Evolutionary conservation across 2,329 filamentous ascomycete genomes (phyloP).

Genomic region (Venturia asperata): DNA sequence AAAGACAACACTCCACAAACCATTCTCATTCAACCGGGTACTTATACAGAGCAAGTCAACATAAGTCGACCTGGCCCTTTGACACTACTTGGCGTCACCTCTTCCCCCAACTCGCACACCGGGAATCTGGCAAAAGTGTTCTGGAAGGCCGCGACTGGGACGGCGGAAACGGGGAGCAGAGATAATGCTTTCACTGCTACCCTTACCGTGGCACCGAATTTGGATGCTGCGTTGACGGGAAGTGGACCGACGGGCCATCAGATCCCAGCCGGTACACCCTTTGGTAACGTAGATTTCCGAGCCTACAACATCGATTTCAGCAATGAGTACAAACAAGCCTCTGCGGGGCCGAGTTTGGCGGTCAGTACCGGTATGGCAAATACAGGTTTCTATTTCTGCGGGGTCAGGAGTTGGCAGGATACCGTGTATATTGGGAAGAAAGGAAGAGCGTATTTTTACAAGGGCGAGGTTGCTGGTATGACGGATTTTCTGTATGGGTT

Average conservation of each 20-base stretch:
- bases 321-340: slow-evolving; percentile 50
- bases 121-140: slow-evolving; percentile 50
- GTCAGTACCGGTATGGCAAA: slow-evolving; percentile 57
- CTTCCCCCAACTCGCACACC: slow-evolving; percentile 40
- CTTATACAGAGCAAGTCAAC: slow-evolving; percentile 59
- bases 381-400: slow-evolving; percentile 59
- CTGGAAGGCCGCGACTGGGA: slow-evolving; percentile 51
- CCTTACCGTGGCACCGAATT: slow-evolving; percentile 55
- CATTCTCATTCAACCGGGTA: slow-evolving; percentile 55
- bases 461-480: slow-evolving; percentile 54
- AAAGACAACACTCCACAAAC: slow-evolving; percentile 41
- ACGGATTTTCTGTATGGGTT: slow-evolving; percentile 65
- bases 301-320: slow-evolving; percentile 61
- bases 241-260: slow-evolving; percentile 54
- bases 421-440: slow-evolving; percentile 62
- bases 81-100: slow-evolving; percentile 54
- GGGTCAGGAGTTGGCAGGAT: slow-evolving; percentile 62
- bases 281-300: slow-evolving; percentile 56
- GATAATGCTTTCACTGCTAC: slow-evolving; percentile 59
- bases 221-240: slow-evolving; percentile 56
- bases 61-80: slow-evolving; percentile 55
- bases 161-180: slow-evolving; percentile 34
- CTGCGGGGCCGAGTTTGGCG: slow-evolving; percentile 53
- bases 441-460: slow-evolving; percentile 58
- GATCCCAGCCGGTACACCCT: slow-evolving; percentile 54